Evolutionary conservation across 2,329 filamentous ascomycete species (phyloP).

Genomic region (Sarocladiaceae sp.): DNA sequence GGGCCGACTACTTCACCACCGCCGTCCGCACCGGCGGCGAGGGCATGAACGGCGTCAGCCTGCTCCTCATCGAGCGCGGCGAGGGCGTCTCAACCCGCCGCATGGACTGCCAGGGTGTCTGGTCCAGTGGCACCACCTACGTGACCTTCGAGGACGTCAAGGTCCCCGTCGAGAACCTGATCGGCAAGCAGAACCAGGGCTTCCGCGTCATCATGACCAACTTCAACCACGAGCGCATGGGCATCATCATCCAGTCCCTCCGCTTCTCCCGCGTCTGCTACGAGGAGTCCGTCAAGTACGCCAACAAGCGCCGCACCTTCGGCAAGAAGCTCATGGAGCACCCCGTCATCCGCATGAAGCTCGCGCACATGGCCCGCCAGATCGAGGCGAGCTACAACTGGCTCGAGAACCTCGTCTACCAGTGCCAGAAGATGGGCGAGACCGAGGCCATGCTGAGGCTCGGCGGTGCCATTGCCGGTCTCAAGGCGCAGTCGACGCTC

Average conservation of each 20-base stretch:
- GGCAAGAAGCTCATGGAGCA: conserved; percentile 96
- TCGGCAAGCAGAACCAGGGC: conserved; percentile 96
- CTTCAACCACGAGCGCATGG: conserved; percentile 99
- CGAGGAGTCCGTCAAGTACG: conserved; percentile 95
- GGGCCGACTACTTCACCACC: conserved; percentile 80
- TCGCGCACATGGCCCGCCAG: conserved; percentile 96
- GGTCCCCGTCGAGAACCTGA: conserved; percentile 96
- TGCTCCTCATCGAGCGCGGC: conserved; percentile 87
- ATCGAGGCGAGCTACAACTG: conserved; percentile 97
- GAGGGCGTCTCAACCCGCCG: conserved; percentile 87
- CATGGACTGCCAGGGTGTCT: conserved; percentile 99
- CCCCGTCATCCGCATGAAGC: conserved; percentile 94
- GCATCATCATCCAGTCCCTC: conserved; percentile 95
- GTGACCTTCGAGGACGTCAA: conserved; percentile 99
- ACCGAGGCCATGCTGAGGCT: conserved; percentile 95
- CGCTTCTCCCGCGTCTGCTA: conserved; percentile 96
- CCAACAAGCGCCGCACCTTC: conserved; percentile 94
- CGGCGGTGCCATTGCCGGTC: conserved; percentile 84
- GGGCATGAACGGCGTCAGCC: conserved; percentile 89
- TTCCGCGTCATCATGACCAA: conserved; percentile 99
- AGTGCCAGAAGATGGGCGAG: conserved; percentile 89
- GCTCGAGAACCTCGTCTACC: conserved; percentile 93
- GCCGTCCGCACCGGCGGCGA: conserved; percentile 84
- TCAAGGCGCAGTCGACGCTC: conserved; percentile 90
- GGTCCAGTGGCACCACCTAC: conserved; percentile 93